Base-by-base conservation (phyloP, 2,329 filamentous ascomycete species). In the Alternaria gansuensis region DNA sequence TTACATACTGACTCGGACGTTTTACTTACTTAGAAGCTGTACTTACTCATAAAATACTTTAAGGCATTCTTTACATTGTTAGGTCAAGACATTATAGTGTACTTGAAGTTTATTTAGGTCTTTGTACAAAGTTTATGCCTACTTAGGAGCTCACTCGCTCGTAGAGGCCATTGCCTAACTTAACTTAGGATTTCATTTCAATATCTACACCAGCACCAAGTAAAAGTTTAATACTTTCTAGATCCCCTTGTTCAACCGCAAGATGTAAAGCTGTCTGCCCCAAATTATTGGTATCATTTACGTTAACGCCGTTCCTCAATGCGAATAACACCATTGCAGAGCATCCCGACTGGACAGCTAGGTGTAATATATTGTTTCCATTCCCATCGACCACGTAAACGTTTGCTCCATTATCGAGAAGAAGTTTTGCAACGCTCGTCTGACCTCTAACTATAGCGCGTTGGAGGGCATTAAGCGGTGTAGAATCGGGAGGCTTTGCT, bases 191-290 rank as follows among this genome's bases (percentile, higher is more conserved):
- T 17, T 17, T 17, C 17, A 17, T 17, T 17, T 17, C 17, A 17
- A 17, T 17, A 17, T 17, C 17, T 17, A 17, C 17, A 17, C 17
- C 17, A 17, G 17, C 17, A 17, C 17, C 17, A 17, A 17, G 17
- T 17, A 17, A 17, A 17, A 17, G 17, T 17, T 17, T 17, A 17
- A 17, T 17, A 17, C 17, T 17, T 17, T 17, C 17, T 17, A 17
- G 17, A 17, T 17, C 17, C 17, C 17, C 17, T 17, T 17, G 17
- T 17, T 17, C 17, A 1, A 17, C 17, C 17, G 17, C 17, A 17
- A 17, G 17, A 53, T 57, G 54, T n/a, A 57, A 46, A 6, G 54
- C 40, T 10, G 54, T 57, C 21, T 57, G 21, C 17, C 54, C 54
- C 41, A n/a, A 29, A n/a, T 46, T 29, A 39, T 57, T 57, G 33